Base-by-base conservation (phyloP, 2,329 filamentous ascomycete species). In the Cordyceps pruinosa region DNA sequence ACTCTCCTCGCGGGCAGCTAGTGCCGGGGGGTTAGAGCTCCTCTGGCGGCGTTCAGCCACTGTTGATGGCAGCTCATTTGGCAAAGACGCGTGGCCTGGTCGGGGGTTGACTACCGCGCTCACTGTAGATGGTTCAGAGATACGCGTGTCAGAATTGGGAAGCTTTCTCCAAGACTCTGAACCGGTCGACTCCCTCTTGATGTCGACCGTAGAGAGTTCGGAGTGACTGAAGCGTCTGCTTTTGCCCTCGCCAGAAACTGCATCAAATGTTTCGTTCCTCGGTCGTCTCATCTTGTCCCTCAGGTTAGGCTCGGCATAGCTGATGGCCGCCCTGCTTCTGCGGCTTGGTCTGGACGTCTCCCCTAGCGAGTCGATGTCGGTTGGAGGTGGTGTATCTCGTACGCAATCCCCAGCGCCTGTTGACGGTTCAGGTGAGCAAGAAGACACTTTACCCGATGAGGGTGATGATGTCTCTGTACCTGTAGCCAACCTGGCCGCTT, bases 241-340 rank as follows among this genome's bases (percentile, higher is more conserved):
- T 65, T 79, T 84, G 32, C 78, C 80, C 63, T 87, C 81, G n/a
- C 81, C 84, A 12, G 80, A 72, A 15, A 93, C 88, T 1, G 88
- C 89, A 68, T 91, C 88, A 35, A 87, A 82, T 10, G 92, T 72
- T 61, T 89, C 84, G 66, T 89, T 89, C 1, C 86, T 88, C 23
- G 89, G 88, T 59, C 89, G 81, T 58, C 89, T 82, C 89, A 94
- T 92, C 73, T 94, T 94, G 66, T 86, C 87, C 60, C 87, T 81
- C 42, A 94, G 75, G 65, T 88, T 93, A 1, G 89, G 89, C 69
- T 93, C 88, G 12, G 88, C 87, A 69, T 94, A 94, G 73, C 88
- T 93, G 60, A 94, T 81, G 50, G 84, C 78, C 12, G 82, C 74
- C 64, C 87, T 79, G 48, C 83, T 82, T 61, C 89, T 81, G 62